phyloP scores from a whole-genome alignment of 1,139 yeast genomes.

The Suhomyces terraborum region DNA sequence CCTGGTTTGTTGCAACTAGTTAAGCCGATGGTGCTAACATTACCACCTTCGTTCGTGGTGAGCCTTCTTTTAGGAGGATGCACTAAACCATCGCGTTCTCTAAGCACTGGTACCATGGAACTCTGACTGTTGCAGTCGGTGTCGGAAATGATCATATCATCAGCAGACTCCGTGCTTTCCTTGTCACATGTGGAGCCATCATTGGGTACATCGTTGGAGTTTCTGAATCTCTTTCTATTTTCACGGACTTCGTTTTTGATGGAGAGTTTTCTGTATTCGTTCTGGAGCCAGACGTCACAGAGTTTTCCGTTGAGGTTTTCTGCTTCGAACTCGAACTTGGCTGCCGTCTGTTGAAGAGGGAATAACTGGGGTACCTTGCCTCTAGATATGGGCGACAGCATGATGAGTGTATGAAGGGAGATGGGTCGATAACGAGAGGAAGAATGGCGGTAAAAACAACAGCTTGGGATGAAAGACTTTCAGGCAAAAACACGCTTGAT shows the following conservation, averaged over 20 bases:
- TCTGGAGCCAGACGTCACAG: conserved; percentile 37
- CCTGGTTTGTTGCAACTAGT: conserved; percentile 3
- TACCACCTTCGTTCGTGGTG: conserved; percentile 19
- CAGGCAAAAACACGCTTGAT: no score
- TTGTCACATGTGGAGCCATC: conserved; percentile 13
- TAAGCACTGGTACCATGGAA: conserved; percentile 17
- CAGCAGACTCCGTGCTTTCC: conserved; percentile 32
- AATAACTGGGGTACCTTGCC: conserved; percentile 32
- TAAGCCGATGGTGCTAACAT: conserved; percentile 5
- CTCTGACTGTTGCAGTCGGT: conserved; percentile 33
- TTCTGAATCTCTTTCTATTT: conserved; percentile 19
- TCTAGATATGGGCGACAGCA: conserved; percentile 4
- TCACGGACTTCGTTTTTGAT: conserved; percentile 17
- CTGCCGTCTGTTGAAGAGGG: conserved; percentile 35
- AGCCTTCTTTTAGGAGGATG: conserved; percentile 48
- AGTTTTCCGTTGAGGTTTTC: conserved; percentile 37
- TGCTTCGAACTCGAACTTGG: conserved; percentile 39
- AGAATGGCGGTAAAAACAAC: no score
- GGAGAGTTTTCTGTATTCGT: conserved; percentile 34
- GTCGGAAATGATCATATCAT: conserved; percentile 42
- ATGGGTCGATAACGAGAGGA: neutral
- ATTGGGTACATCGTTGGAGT: conserved; percentile 15
- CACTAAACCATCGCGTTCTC: conserved; percentile 23
- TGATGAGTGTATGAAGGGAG: neutral
- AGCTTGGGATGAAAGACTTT: no score